These are phyloP conservation scores for Ulmus americana DNA, from an alignment of 331 rosid genomes.

Conservation along the genomic window DNA sequence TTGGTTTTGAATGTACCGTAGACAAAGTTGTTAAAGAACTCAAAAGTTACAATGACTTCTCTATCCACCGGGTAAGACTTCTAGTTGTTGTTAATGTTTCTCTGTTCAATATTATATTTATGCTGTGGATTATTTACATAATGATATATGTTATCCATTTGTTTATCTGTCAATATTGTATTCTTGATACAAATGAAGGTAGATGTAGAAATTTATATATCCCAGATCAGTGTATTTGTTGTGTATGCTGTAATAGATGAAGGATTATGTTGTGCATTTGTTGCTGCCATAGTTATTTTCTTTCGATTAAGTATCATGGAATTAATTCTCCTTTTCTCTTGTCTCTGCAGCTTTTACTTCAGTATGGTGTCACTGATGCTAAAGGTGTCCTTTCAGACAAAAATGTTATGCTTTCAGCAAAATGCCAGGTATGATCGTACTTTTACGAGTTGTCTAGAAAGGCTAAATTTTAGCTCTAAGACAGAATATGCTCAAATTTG, in stretches of 20 bases:
- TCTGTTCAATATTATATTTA: background rate
- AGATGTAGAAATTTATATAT: no score
- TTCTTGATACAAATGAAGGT: no score
- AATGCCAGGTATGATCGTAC: slow-evolving; percentile 63
- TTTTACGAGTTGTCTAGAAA: slow-evolving; percentile 5
- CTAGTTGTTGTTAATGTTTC: background rate
- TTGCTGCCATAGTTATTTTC: background rate
- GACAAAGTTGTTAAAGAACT: slow-evolving; percentile 84
- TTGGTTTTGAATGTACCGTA: slow-evolving; percentile 87
- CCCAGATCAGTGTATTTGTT: no score
- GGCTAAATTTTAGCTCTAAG: slow-evolving; percentile 8
- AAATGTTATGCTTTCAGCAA: slow-evolving; percentile 74
- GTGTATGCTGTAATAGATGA: no score
- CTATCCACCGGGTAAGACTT: slow-evolving; percentile 73
- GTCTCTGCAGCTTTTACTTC: slow-evolving; percentile 63
- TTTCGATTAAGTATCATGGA: background rate
- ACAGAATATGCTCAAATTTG: slow-evolving; percentile 25
- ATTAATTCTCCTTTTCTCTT: background rate
- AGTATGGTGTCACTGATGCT: slow-evolving; percentile 52
- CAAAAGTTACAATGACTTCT: slow-evolving; percentile 72
- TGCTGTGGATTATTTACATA: no score
- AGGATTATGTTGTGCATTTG: no score
- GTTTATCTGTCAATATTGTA: no score
- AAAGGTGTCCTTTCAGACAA: slow-evolving; percentile 68
- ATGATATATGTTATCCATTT: no score